Evolutionary conservation across 768 basidiomycete species (phyloP), one percentile per base, ranked within the genome.

Genomic region (Suillus paluster): DNA sequence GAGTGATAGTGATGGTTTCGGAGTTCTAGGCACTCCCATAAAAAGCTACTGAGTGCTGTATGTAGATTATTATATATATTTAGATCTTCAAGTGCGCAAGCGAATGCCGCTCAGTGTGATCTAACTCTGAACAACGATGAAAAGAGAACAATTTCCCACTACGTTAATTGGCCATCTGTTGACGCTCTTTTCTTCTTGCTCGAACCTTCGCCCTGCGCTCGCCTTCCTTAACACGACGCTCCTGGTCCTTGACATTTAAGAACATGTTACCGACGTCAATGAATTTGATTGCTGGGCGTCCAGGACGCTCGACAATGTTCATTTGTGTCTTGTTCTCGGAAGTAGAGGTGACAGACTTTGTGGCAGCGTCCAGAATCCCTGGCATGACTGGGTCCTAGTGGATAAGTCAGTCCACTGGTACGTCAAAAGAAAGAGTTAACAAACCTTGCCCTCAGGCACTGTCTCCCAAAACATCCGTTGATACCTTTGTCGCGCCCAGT

Each of bases 381-480:
- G 88, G 84, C 41, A 92, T 79, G 46, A 90, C 72, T 10, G 88
- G 85, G 70, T 87, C 83, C 92, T 93, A 58, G 36, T 59, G 21
- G 46, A 23, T 58, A 58, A 58, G 45, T 23, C 41, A 52, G 33
- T 9, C n/a, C 41, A 14, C 15, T 11, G 19, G 33, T 44, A 48
- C 38, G 36, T 14, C 0, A 25, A 42, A 50, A 66, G 12, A 15
- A 42, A 41, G 12, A 36, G 23, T 41, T 70, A 74, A 69, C 77
- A 45, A 69, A 92, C 92, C 75, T 84, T 75, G 62, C 87, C 86
- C 67, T 94, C 92, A 11, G 81, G 80, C 42, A 90, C 83, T 34
- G 88, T 85, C 71, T 94, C 92, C 90, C 91, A 94, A 72, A 90
- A 94, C 48, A 86, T 76, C 46, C 87, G 83, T 67, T 88, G 86